These are phyloP conservation scores for Tuber melanosporum DNA, from an alignment of 495 filamentous ascomycete genomes.

Conservation along the genomic window DNA sequence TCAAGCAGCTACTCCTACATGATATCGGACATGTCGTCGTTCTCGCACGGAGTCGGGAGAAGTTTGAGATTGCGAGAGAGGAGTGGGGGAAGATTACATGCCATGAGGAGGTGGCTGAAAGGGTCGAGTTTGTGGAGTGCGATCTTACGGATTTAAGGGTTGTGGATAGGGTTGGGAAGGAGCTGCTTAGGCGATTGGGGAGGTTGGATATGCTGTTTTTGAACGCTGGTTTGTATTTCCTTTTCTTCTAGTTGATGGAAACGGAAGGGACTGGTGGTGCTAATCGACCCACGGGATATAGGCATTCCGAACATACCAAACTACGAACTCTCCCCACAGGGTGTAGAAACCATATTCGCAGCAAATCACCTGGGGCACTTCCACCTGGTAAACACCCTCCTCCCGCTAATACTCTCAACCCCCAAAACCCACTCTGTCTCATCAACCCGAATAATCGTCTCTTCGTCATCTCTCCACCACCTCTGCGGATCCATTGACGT, in stretches of 20 bases:
- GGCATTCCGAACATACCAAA: slow-evolving; percentile 27
- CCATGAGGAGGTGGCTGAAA: not conserved
- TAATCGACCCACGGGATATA: slow-evolving; percentile 8
- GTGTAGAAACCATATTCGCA: slow-evolving; percentile 44
- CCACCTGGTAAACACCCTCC: slow-evolving; percentile 42
- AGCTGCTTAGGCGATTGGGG: slow-evolving; percentile 22
- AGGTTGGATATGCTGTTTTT: slow-evolving; percentile 45
- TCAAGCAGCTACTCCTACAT: slow-evolving; percentile 45
- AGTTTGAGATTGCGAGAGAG: slow-evolving; percentile 33
- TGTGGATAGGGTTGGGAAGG: slow-evolving; percentile 35
- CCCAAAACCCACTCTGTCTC: slow-evolving; percentile 10
- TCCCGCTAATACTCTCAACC: slow-evolving; percentile 42
- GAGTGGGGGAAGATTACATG: slow-evolving; percentile 30
- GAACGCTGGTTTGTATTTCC: slow-evolving; percentile 43
- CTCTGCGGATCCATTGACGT: slow-evolving; percentile 37
- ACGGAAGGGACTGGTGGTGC: not conserved
- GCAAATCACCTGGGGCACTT: slow-evolving; percentile 46
- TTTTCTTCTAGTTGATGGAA: not conserved
- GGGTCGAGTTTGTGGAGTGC: slow-evolving; percentile 42
- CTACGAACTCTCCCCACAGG: slow-evolving; percentile 40
- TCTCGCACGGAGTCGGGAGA: slow-evolving; percentile 41
- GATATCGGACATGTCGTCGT: slow-evolving; percentile 44
- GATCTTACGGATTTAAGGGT: slow-evolving; percentile 42
- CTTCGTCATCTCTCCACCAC: slow-evolving; percentile 42
- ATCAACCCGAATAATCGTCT: slow-evolving; percentile 42